Evolutionary conservation across 2,329 filamentous ascomycete species (phyloP), one percentile per base, ranked within the genome.

Genomic region (Rhytidhysteron rufulum): DNA sequence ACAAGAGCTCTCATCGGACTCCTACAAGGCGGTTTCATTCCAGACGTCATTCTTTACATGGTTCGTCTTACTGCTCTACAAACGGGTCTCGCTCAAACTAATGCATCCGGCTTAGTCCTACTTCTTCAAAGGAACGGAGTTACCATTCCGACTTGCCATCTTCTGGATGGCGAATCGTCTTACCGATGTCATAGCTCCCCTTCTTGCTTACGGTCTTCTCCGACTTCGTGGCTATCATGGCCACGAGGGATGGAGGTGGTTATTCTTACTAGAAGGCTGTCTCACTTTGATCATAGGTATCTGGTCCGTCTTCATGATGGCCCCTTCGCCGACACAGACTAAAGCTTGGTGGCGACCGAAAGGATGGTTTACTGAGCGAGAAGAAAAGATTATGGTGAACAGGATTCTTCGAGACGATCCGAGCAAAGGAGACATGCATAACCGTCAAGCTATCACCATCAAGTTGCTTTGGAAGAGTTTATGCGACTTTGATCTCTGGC

Each of bases 81-180:
- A n/a, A n/a, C n/a, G n/a, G n/a, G n/a, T n/a, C n/a, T n/a, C n/a
- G n/a, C n/a, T n/a, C n/a, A n/a, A n/a, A n/a, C n/a, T n/a, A n/a
- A n/a, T n/a, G n/a, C n/a, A n/a, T n/a, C n/a, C n/a, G n/a, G n/a
- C n/a, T n/a, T n/a, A n/a, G 10, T 80, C 78, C 1, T 88, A 88
- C 61, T 88, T 83, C 64, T 88, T 86, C 67, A 88, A 78, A 55
- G 77, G 76, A 2, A 71, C 72, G 31, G 84, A 87, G 57, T 69
- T 88, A 0, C 80, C 83, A 0, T 72, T 76, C 4, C 75, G 84
- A 2, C 66, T 87, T 16, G 75, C 76, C 49, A 76, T 72, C 47
- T 86, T 86, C 66, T 87, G 83, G 83, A 77, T 77, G 0, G 72
- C 80, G 1, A 75, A 82, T 4, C 73, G 73, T 39, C 65, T 66